These are phyloP conservation scores for Daldinia vernicosa DNA, from an alignment of 495 filamentous ascomycete genomes.

Conservation along the genomic window DNA sequence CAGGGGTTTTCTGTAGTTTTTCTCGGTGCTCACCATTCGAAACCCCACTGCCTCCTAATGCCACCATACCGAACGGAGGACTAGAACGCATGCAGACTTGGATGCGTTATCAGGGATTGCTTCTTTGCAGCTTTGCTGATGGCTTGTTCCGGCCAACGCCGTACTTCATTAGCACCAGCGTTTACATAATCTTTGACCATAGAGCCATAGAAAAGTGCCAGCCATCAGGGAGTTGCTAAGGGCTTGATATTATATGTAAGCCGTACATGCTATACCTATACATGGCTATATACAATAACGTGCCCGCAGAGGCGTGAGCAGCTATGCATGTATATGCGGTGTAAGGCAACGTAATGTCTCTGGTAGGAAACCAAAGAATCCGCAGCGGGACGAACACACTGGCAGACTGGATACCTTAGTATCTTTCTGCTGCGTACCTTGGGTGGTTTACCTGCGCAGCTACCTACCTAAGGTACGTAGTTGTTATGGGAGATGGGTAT, in stretches of 20 bases:
- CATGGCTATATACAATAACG: slow-evolving; percentile 5
- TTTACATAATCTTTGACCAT: slow-evolving; percentile 35
- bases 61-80: slow-evolving; percentile 45
- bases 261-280: slow-evolving; percentile 9
- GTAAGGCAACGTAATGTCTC: slow-evolving; percentile 26
- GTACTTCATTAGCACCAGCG: slow-evolving; percentile 35
- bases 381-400: background rate
- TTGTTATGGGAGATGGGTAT: background rate
- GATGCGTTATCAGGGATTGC: slow-evolving; percentile 38
- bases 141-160: slow-evolving; percentile 38
- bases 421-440: background rate
- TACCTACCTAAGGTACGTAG: background rate
- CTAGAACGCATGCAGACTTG: slow-evolving; percentile 38
- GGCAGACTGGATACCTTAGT: background rate
- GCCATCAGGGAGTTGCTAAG: slow-evolving; percentile 34
- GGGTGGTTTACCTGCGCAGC: too few relatives aligned
- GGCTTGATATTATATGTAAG: background rate
- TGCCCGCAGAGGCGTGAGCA: slow-evolving; percentile 36
- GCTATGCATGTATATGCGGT: slow-evolving; percentile 42
- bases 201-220: background rate
- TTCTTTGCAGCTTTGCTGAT: slow-evolving; percentile 11
- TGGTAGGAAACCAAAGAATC: slow-evolving; percentile 22
- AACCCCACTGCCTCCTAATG: slow-evolving; percentile 46
- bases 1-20: slow-evolving; percentile 40
- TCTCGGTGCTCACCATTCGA: slow-evolving; percentile 35